Conservation (phyloP, 768 basidiomycete species). For the Mycena belliarum region DNA sequence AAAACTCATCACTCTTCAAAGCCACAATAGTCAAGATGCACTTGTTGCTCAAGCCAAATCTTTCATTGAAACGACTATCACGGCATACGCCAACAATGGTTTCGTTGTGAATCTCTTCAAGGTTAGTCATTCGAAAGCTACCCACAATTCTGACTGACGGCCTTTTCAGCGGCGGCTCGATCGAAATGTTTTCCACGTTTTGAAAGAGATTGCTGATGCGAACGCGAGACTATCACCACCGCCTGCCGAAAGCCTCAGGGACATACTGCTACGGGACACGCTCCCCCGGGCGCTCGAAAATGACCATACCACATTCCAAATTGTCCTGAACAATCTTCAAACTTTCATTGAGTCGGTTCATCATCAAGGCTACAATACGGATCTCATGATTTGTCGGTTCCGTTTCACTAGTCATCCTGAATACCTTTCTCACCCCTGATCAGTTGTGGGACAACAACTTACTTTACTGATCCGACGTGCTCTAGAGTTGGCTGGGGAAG, state of each 20-base stretch:
- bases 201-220: slow-evolving; percentile 47
- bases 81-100: slow-evolving; percentile 57
- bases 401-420: not conserved
- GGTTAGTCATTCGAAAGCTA: slow-evolving; percentile 34
- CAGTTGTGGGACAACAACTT: slow-evolving; percentile 61
- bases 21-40: slow-evolving; percentile 54
- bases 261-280: slow-evolving; percentile 58
- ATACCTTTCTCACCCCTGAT: slow-evolving; percentile 6
- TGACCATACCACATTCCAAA: slow-evolving; percentile 51
- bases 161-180: slow-evolving; percentile 44
- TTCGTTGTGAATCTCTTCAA: slow-evolving; percentile 59
- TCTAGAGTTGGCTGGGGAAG: slow-evolving; percentile 47
- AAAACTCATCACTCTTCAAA: slow-evolving; percentile 47
- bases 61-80: slow-evolving; percentile 55
- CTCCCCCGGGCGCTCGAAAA: slow-evolving; percentile 49
- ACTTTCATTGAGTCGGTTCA: slow-evolving; percentile 60
- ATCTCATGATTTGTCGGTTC: slow-evolving; percentile 58
- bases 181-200: slow-evolving; percentile 51
- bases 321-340: slow-evolving; percentile 57
- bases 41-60: slow-evolving; percentile 56
- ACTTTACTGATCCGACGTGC: slow-evolving; percentile 54
- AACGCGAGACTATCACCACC: slow-evolving; percentile 33
- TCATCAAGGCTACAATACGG: slow-evolving; percentile 49
- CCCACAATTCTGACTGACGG: not conserved
- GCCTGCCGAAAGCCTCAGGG: slow-evolving; percentile 39